phyloP scores from a whole-genome alignment of 495 filamentous ascomycete genomes.

The Chaetomium fimeti region DNA sequence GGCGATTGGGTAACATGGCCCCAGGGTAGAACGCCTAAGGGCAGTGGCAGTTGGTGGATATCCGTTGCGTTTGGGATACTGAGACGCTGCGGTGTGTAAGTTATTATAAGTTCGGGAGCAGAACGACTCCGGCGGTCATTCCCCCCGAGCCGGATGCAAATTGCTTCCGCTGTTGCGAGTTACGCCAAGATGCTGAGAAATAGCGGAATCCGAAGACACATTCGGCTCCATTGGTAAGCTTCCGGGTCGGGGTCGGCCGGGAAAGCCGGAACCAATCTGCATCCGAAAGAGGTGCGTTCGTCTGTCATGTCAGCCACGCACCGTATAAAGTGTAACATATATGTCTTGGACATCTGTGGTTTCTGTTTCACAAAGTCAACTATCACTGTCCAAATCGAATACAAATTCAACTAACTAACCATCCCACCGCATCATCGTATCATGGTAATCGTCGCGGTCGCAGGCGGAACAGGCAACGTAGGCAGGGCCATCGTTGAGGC shows the following conservation, averaged over 20 bases:
- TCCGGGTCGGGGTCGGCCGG: too few species aligned
- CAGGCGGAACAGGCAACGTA: slow-evolving; percentile 54
- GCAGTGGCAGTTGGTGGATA: too few species aligned
- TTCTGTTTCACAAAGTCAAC: not conserved
- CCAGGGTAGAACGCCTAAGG: too few species aligned
- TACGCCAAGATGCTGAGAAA: not conserved
- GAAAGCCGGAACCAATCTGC: not conserved
- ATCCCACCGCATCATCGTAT: not conserved
- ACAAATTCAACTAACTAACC: too few species aligned
- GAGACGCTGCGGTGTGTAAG: too few species aligned
- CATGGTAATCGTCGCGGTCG: slow-evolving; percentile 53
- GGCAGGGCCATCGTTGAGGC: slow-evolving; percentile 54
- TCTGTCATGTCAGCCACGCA: not conserved
- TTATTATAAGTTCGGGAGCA: not conserved
- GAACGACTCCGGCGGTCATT: not conserved
- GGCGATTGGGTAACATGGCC: too few species aligned
- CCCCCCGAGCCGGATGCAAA: not conserved
- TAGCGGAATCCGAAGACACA: too few species aligned
- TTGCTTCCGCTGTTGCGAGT: slow-evolving; percentile 7
- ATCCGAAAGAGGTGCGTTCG: not conserved
- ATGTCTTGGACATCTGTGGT: too few species aligned
- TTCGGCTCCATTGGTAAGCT: too few species aligned
- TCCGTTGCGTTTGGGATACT: too few species aligned
- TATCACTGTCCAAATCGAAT: too few species aligned
- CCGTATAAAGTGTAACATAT: not conserved